Conservation (phyloP, 257 asterid species). For the Penstemon eatonii region DNA sequence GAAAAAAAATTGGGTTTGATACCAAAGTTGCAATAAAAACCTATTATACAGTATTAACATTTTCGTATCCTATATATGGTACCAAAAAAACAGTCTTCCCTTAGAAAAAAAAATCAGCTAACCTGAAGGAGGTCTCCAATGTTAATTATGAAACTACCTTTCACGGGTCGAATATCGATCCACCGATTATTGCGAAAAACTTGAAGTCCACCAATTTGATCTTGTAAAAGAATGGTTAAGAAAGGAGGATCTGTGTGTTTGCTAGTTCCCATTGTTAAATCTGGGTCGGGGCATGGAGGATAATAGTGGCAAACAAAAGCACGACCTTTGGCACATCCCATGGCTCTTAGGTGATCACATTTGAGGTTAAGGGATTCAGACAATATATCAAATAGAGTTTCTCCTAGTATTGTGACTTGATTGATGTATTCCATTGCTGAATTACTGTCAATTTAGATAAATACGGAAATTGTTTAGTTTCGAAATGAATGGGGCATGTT, state of each 20-base stretch:
- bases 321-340: conserved; percentile 8
- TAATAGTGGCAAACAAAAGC: neutral
- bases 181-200: neutral
- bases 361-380: neutral
- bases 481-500: too few species aligned
- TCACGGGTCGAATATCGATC: neutral
- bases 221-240: conserved; percentile 7
- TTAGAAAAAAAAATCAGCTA: neutral
- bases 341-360: neutral
- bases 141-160: neutral
- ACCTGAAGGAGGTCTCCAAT: conserved; percentile 15
- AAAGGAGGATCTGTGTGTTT: conserved; percentile 8
- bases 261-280: neutral
- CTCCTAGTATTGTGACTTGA: neutral
- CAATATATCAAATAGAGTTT: neutral
- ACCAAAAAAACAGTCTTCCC: too few species aligned
- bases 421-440: neutral
- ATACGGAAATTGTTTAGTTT: too few species aligned
- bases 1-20: too few species aligned
- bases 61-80: too few species aligned
- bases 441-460: neutral
- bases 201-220: conserved; percentile 14
- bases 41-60: too few species aligned
- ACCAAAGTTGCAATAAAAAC: too few species aligned
- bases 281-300: conserved; percentile 19